Conservation (phyloP, 441 rosid species). For the Lepidium campestre region DNA sequence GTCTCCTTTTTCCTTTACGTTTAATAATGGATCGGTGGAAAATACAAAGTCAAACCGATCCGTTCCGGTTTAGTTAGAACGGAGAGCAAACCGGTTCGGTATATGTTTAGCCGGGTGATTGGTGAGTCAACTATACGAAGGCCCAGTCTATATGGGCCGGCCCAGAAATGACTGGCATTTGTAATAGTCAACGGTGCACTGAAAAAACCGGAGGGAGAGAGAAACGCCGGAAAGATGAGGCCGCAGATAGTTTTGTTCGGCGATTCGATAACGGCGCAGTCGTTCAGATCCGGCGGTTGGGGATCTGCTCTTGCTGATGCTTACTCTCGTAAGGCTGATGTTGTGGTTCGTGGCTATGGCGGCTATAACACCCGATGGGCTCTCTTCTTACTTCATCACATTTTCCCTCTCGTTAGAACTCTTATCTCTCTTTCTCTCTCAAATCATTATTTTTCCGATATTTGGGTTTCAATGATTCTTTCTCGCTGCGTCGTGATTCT, state of each 20-base stretch:
- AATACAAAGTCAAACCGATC: not conserved
- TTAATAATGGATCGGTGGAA: not conserved
- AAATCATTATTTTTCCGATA: not conserved
- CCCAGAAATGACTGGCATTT: not conserved
- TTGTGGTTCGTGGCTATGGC: slow-evolving; percentile 83
- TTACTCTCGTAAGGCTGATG: slow-evolving; percentile 89
- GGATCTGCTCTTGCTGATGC: slow-evolving; percentile 75
- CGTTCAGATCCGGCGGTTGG: slow-evolving; percentile 81
- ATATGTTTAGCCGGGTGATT: not conserved
- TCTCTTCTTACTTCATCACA: slow-evolving; percentile 67
- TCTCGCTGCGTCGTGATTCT: not conserved
- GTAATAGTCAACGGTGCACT: not conserved
- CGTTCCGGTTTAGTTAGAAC: not conserved
- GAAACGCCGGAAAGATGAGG: slow-evolving; percentile 35
- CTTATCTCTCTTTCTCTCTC: not conserved
- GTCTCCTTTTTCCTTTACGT: not conserved
- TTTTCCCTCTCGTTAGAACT: slow-evolving; percentile 64
- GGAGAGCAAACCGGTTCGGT: not conserved
- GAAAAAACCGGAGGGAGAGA: not conserved
- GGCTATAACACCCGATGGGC: slow-evolving; percentile 98
- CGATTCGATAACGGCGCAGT: slow-evolving; percentile 77
- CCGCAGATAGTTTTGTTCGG: slow-evolving; percentile 80
- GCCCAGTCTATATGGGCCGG: not conserved
- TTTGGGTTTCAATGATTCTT: not conserved
- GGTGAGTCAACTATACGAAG: not conserved